These are phyloP conservation scores for Geranium incanum DNA, from an alignment of 441 rosid species.

Conservation along the genomic window DNA sequence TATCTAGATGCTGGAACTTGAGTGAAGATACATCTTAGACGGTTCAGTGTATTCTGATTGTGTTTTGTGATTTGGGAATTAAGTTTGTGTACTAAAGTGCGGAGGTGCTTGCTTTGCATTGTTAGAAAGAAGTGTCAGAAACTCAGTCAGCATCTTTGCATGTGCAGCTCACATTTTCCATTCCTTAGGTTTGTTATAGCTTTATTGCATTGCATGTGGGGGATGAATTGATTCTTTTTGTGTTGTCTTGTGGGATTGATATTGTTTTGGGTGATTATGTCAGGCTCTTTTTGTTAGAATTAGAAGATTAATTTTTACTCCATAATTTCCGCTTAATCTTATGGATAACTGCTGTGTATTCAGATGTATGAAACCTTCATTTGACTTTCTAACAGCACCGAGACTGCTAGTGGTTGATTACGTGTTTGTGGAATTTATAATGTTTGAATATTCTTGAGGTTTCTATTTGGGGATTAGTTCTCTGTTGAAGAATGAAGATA, in stretches of 20 bases:
- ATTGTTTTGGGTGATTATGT: background rate
- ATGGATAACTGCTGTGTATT: background rate
- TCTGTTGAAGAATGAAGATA: background rate
- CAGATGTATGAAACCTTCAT: background rate
- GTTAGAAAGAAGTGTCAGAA: too few relatives aligned
- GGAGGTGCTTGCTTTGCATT: too few relatives aligned
- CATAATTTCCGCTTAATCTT: background rate
- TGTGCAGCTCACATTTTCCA: background rate
- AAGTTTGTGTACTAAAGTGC: background rate
- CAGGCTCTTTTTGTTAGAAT: background rate
- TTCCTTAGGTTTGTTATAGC: background rate
- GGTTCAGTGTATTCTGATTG: constrained; percentile 1
- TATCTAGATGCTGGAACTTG: background rate
- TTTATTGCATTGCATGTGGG: background rate
- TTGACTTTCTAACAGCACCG: background rate
- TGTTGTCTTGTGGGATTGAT: background rate
- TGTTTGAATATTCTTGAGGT: background rate
- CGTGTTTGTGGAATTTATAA: background rate
- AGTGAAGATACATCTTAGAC: background rate
- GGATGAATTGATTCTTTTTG: background rate
- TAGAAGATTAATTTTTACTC: background rate
- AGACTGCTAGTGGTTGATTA: background rate
- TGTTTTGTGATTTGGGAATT: background rate
- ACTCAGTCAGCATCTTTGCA: background rate
- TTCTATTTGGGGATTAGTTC: background rate